Evolutionary conservation across 306 rosid genomes (phyloP).

Genomic region (Medicago lupulina): DNA sequence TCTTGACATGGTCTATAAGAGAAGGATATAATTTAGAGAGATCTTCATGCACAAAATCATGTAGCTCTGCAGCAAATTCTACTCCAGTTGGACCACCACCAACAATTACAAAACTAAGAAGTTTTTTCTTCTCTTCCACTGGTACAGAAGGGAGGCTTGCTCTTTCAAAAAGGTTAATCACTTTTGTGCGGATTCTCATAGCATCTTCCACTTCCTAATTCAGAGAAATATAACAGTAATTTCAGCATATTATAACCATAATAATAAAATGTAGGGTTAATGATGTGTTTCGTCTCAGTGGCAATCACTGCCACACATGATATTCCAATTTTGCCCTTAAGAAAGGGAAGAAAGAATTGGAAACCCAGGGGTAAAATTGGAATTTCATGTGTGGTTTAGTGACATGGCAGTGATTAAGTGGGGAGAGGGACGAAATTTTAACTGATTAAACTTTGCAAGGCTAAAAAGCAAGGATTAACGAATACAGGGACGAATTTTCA

Average conservation of each 20-base stretch:
- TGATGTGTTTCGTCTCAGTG: too few species aligned
- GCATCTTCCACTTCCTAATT: conserved; percentile 97
- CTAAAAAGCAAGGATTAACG: too few species aligned
- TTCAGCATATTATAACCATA: conserved; percentile 1
- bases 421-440: too few species aligned
- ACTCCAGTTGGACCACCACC: conserved; percentile 99
- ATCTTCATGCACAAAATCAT: conserved; percentile 85
- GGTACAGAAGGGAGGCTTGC: conserved; percentile 74
- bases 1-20: conserved; percentile 57
- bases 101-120: conserved; percentile 89
- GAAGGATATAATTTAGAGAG: conserved; percentile 70
- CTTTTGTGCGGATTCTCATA: conserved; percentile 71
- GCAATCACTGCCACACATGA: too few species aligned
- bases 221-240: conserved; percentile 16
- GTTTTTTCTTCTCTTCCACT: conserved; percentile 84
- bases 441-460: too few species aligned
- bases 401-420: too few species aligned
- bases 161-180: conserved; percentile 82
- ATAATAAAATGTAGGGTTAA: too few species aligned
- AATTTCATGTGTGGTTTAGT: too few species aligned
- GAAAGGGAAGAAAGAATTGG: too few species aligned
- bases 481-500: too few species aligned
- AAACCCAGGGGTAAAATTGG: too few species aligned
- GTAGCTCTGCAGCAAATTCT: conserved; percentile 93
- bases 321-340: too few species aligned